Percentiles rank a stretch among this genome's conserved stretches.
Evolutionary conservation across 805 yeast genomes (phyloP).

Genomic region (Saccharomyces paradoxus): DNA sequence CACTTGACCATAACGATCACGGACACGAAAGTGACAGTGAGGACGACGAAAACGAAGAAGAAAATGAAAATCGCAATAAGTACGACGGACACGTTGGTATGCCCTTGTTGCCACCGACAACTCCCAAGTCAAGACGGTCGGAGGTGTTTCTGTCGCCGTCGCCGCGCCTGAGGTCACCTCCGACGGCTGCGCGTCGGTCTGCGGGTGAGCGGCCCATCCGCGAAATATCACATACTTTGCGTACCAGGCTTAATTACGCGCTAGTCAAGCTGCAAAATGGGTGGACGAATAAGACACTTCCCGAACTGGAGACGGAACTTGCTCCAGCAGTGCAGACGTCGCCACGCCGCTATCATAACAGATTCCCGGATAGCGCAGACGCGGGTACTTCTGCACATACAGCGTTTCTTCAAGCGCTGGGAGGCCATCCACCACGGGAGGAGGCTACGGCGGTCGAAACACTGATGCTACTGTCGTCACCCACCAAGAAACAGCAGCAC

Average conservation of each 20-base stretch:
- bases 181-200: slow-evolving; percentile 1
- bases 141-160: slow-evolving; percentile 30
- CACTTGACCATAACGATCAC: background rate
- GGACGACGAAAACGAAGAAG: background rate
- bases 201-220: slow-evolving; percentile 31
- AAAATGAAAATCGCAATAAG: slow-evolving; percentile 1
- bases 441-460: slow-evolving; percentile 33
- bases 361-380: slow-evolving; percentile 11
- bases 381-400: slow-evolving; percentile 32
- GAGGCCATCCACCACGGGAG: slow-evolving; percentile 28
- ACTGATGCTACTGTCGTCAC: slow-evolving; percentile 35
- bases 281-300: slow-evolving; percentile 26
- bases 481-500: slow-evolving; percentile 17
- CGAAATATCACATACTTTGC: slow-evolving; percentile 34
- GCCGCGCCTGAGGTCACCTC: slow-evolving; percentile 26
- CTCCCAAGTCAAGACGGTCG: slow-evolving; percentile 26
- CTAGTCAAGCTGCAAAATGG: slow-evolving; percentile 33
- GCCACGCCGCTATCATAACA: slow-evolving; percentile 6
- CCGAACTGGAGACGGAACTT: slow-evolving; percentile 17
- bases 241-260: slow-evolving; percentile 36
- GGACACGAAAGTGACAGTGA: background rate
- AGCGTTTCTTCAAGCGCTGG: slow-evolving; percentile 34
- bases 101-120: slow-evolving; percentile 26
- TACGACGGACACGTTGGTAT: slow-evolving; percentile 9
- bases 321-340: slow-evolving; percentile 7